Conservation (phyloP, 371 early-diverging fungal species). For the Syncephalastrum contaminatum region DNA sequence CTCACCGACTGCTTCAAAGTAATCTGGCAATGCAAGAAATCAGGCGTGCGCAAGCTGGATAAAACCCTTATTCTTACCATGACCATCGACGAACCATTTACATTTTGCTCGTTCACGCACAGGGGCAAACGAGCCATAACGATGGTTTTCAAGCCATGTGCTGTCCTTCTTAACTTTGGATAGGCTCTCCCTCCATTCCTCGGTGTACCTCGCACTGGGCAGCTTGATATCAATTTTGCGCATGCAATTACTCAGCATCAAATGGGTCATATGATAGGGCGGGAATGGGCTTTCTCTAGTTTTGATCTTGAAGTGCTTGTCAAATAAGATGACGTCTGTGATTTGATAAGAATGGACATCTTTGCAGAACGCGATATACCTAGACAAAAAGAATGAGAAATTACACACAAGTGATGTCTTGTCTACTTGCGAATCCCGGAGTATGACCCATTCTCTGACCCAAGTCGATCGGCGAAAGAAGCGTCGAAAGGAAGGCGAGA, state of each 20-base stretch:
- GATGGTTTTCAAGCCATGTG: constrained; percentile 68
- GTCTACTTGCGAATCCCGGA: constrained; percentile 63
- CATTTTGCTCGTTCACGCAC: constrained; percentile 62
- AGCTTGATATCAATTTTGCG: constrained; percentile 65
- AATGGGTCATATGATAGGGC: constrained; percentile 44
- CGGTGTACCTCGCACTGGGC: constrained; percentile 33
- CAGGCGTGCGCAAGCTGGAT: not conserved
- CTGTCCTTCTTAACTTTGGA: constrained; percentile 55
- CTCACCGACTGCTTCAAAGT: constrained; percentile 77
- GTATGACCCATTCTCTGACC: constrained; percentile 68
- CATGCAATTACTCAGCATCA: constrained; percentile 46
- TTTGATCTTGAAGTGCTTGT: constrained; percentile 58
- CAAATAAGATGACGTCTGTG: constrained; percentile 70
- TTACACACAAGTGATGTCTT: not conserved
- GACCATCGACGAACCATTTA: constrained; percentile 82
- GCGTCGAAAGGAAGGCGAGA: constrained; percentile 18
- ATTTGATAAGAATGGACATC: constrained; percentile 49
- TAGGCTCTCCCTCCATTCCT: constrained; percentile 64
- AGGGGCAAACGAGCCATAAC: constrained; percentile 80
- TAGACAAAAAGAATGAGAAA: constrained; percentile 9
- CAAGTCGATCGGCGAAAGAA: constrained; percentile 37
- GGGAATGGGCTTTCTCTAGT: constrained; percentile 16
- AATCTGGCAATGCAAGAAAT: constrained; percentile 46
- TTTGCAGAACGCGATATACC: constrained; percentile 57
- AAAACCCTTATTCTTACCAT: constrained; percentile 23